These are phyloP conservation scores for Xylariaceae sp. DNA, from an alignment of 2,329 filamentous ascomycete genomes.

Conservation along the genomic window DNA sequence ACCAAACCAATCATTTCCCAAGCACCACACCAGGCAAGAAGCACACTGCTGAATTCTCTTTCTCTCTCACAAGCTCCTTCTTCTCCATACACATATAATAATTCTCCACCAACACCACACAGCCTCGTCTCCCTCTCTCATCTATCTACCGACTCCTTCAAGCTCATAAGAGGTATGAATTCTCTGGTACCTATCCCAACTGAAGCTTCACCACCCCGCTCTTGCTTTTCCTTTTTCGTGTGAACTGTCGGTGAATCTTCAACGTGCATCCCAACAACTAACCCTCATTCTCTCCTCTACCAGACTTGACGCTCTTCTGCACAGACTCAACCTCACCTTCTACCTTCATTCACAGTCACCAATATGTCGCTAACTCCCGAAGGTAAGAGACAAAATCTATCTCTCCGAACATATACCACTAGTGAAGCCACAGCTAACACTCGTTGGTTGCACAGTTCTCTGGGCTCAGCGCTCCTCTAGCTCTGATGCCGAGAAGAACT, in stretches of 20 bases:
- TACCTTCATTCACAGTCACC: background rate
- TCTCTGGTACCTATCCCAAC: no score
- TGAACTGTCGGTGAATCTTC: no score
- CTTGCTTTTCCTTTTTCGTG: no score
- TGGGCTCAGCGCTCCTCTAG: constrained; percentile 95
- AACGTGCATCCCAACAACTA: no score
- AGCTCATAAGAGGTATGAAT: no score
- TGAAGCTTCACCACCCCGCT: no score
- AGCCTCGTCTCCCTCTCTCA: constrained; percentile 9
- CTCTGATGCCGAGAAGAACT: constrained; percentile 80
- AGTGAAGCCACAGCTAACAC: no score
- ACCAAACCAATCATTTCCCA: constrained; percentile 13
- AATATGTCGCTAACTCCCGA: background rate
- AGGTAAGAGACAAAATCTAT: background rate
- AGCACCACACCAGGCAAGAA: constrained; percentile 3
- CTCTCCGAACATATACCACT: constrained; percentile 5
- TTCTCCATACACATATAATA: background rate
- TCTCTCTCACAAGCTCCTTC: background rate
- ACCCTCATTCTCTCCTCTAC: no score
- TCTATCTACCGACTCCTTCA: background rate
- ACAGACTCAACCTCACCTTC: background rate
- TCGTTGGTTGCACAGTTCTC: constrained; percentile 73
- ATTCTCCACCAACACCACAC: background rate
- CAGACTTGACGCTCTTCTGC: background rate
- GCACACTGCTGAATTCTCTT: background rate